A percentile compares a stretch with the other conserved stretches of the same genome.
Evolutionary conservation across 2,329 filamentous ascomycete species (phyloP).

Genomic region (Pleurostoma richardsiae): DNA sequence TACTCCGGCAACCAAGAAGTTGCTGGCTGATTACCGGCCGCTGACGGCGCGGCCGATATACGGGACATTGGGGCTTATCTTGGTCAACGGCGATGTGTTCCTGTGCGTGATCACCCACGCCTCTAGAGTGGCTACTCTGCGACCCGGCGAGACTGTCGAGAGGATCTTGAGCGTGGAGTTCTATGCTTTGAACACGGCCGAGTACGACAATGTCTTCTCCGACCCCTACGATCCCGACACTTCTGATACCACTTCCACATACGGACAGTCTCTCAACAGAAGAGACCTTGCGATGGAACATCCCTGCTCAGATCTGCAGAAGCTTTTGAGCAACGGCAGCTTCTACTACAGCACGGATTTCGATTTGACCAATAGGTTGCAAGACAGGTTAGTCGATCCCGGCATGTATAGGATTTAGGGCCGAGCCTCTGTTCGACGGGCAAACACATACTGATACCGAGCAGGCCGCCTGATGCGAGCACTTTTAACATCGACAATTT

Average conservation of each 20-base stretch:
- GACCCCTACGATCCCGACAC: conserved; percentile 47
- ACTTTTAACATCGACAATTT: conserved; percentile 89
- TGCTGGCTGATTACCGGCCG: conserved; percentile 72
- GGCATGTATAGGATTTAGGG: conserved; percentile 38
- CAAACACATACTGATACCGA: conserved; percentile 23
- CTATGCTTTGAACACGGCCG: conserved; percentile 80
- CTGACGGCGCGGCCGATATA: conserved; percentile 70
- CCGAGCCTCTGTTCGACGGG: too few species aligned
- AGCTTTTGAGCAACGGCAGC: conserved; percentile 84
- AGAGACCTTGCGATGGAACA: conserved; percentile 73
- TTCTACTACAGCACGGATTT: conserved; percentile 99
- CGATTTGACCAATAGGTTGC: conserved; percentile 87
- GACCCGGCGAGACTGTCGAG: conserved; percentile 85
- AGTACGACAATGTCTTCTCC: conserved; percentile 74
- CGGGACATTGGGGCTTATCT: conserved; percentile 84
- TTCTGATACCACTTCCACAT: conserved; percentile 40
- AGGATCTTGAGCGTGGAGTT: conserved; percentile 85
- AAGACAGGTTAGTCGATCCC: conserved; percentile 48
- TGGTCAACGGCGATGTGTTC: conserved; percentile 80
- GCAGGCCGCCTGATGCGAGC: conserved; percentile 62
- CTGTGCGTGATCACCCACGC: conserved; percentile 83
- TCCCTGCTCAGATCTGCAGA: conserved; percentile 85
- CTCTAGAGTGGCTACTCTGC: conserved; percentile 71
- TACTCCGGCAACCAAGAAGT: conserved; percentile 53
- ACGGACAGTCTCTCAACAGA: conserved; percentile 51